Evolutionary conservation across 2,329 filamentous ascomycete genomes (phyloP).

Genomic region (Arthroderma sp.): DNA sequence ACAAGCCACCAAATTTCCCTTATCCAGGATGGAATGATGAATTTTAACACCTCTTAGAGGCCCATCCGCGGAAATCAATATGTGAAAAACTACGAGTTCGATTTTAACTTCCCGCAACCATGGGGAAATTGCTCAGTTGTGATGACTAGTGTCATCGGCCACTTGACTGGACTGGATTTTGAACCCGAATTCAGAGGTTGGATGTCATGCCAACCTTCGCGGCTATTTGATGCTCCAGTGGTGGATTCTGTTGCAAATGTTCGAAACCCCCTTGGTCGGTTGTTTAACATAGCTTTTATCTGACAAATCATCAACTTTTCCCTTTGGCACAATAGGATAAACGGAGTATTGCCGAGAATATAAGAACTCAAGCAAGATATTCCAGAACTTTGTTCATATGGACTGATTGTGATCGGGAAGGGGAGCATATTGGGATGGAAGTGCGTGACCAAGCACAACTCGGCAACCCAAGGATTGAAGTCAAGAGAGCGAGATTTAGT

Average conservation of each 20-base stretch:
- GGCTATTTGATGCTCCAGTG: constrained; percentile 71
- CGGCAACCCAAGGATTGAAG: constrained; percentile 58
- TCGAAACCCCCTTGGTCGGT: constrained; percentile 13
- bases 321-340: constrained; percentile 46
- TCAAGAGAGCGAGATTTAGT: constrained; percentile 83
- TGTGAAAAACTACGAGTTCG: constrained; percentile 89
- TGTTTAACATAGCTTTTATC: background rate
- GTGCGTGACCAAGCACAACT: constrained; percentile 68
- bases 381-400: constrained; percentile 78
- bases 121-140: constrained; percentile 77
- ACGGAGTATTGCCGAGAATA: constrained; percentile 69
- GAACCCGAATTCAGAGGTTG: constrained; percentile 60
- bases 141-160: constrained; percentile 88
- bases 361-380: constrained; percentile 60
- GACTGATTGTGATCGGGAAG: constrained; percentile 97
- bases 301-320: background rate
- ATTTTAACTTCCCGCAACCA: constrained; percentile 66
- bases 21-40: background rate
- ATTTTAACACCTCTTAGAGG: constrained; percentile 36
- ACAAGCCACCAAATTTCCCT: constrained; percentile 8
- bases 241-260: constrained; percentile 54
- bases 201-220: constrained; percentile 63
- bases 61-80: constrained; percentile 56
- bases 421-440: constrained; percentile 88
- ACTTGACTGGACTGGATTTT: constrained; percentile 74